Evolutionary conservation across 1,139 yeast species (phyloP).

Genomic region (Zygosaccharomyces sapae): DNA sequence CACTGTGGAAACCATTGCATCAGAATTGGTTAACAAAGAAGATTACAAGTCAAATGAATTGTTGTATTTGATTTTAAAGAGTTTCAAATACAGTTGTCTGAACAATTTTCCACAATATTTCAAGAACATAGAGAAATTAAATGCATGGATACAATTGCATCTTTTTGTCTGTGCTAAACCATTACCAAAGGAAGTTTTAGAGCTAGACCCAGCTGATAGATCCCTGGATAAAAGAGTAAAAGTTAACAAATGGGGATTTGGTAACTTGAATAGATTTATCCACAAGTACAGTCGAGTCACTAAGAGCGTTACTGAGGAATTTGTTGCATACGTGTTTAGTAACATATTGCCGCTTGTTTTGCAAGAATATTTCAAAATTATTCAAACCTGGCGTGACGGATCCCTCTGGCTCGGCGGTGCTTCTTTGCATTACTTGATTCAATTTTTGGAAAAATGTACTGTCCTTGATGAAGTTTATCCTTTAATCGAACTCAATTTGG

Average conservation of each 20-base stretch:
- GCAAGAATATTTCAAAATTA: slow-evolving; percentile 54
- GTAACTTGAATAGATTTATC: slow-evolving; percentile 54
- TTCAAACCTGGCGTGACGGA: slow-evolving; percentile 52
- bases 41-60: slow-evolving; percentile 49
- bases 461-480: slow-evolving; percentile 51
- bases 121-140: slow-evolving; percentile 43
- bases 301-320: slow-evolving; percentile 39
- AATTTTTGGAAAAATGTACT: slow-evolving; percentile 60
- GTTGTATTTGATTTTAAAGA: slow-evolving; percentile 57
- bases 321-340: slow-evolving; percentile 46
- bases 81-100: slow-evolving; percentile 59
- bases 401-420: slow-evolving; percentile 59
- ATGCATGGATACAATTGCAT: slow-evolving; percentile 63
- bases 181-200: slow-evolving; percentile 53
- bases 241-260: slow-evolving; percentile 71
- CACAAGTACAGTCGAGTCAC: slow-evolving; percentile 39
- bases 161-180: slow-evolving; percentile 54
- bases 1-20: slow-evolving; percentile 47
- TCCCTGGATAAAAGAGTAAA: slow-evolving; percentile 49
- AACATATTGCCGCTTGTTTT: slow-evolving; percentile 61
- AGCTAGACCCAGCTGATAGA: slow-evolving; percentile 52
- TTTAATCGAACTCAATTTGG: slow-evolving; percentile 52
- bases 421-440: slow-evolving; percentile 56
- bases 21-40: slow-evolving; percentile 39
- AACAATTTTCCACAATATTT: slow-evolving; percentile 57